Base-by-base conservation (phyloP, 2,329 filamentous ascomycete species). In the Colletotrichum aenigma region DNA sequence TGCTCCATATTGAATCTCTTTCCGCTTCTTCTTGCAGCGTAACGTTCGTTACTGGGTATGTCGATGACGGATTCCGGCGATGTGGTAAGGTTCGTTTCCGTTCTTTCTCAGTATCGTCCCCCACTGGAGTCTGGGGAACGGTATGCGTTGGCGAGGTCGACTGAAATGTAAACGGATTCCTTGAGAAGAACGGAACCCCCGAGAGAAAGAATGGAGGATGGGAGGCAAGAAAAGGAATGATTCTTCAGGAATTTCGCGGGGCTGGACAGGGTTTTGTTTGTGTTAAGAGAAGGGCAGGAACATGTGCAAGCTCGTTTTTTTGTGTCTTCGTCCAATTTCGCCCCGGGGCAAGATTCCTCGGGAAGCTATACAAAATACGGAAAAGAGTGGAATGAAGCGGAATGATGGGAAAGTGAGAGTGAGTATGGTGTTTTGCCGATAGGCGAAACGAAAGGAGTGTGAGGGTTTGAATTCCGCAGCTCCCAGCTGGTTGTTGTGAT, bases 1-100 rank as follows among this genome's bases (percentile, higher is more conserved):
- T 86, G 83, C 78, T 78, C 77, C 77, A 78, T 78, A 36, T 48
- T 48, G 56, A 60, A 24, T 21, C 43, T 21, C 43, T 13, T 56
- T 60, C 15, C 52, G 36, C 58, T 62, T 34, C 32, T 34, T 32
- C 60, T 65, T 18, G 43, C 18, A 71, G 60, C 43, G 32, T n/a
- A 68, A 60, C 55, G 71, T 68, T 48, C 28, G 66, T 70, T 73
- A 38, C 61, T 66, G 58, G 58, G 16, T 70, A 43, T 68, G 66
- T 21, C 52, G 60, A 68, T 60, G 66, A 68, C 52, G 66, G 66
- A 68, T 67, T 62, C 55, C 48, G 21, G 65, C 66, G 73, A 56
- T 76, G 70, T 58, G 58, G 58, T 24, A 13, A 69, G 18, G 32
- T 68, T 65, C 16, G 36, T 13, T 36, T 74, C 62, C 69, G 73